Percentiles rank a stretch among this genome's conserved stretches.
phyloP scores from a whole-genome alignment of 176 grass and related monocot genomes.

The Alopecurus myosuroides region DNA sequence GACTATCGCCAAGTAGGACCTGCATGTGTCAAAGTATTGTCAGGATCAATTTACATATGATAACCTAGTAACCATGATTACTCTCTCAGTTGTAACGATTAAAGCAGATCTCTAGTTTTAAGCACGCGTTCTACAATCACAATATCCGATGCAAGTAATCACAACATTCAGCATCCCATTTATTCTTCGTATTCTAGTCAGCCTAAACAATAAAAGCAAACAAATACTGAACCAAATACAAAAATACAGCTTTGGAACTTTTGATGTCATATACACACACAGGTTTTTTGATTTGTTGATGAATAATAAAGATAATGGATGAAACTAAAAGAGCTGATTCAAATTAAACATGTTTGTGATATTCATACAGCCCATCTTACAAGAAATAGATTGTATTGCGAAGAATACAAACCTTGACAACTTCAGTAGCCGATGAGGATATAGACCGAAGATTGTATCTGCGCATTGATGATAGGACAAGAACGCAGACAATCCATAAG shows the following conservation, averaged over 20 bases:
- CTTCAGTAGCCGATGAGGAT: constrained; percentile 87
- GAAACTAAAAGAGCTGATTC: not conserved
- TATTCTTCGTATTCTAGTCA: not conserved
- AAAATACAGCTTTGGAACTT: not conserved
- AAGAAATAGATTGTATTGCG: not conserved
- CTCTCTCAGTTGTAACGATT: not conserved
- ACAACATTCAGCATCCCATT: not conserved
- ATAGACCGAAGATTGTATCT: constrained; percentile 96
- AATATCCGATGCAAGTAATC: not conserved
- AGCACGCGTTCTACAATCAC: not conserved
- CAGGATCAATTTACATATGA: not conserved
- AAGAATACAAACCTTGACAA: constrained; percentile 79
- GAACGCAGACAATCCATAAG: not conserved
- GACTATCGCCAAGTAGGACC: constrained; percentile 63
- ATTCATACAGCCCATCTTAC: constrained; percentile 14
- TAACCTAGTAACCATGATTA: not conserved
- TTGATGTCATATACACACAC: constrained; percentile 4
- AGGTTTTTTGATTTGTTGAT: not conserved
- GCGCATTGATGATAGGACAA: constrained; percentile 21
- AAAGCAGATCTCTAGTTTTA: not conserved
- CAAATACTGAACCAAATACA: not conserved
- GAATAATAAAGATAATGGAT: not conserved
- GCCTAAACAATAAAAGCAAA: constrained; percentile 11
- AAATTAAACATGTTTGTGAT: constrained; percentile 7
- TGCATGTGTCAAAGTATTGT: constrained; percentile 33